phyloP scores from a whole-genome alignment of 768 basidiomycete species.

The Rhodotorula babjevae region DNA sequence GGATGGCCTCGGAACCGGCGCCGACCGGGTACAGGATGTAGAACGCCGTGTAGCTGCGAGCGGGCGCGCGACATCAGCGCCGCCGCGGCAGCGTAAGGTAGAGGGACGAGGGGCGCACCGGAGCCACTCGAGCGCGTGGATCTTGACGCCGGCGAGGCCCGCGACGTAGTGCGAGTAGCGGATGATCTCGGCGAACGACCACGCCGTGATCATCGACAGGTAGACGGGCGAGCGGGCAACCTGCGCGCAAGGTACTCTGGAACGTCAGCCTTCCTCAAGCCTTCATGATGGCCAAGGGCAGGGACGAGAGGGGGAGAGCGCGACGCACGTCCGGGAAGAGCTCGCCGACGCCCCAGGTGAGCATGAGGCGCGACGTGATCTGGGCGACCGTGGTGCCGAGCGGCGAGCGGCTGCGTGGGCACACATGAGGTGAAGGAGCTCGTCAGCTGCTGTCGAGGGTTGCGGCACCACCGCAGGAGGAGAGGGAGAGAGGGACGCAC shows the following conservation, averaged over 20 bases:
- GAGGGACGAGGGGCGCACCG: conserved; percentile 38
- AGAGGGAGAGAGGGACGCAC: conserved; percentile 67
- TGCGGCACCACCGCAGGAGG: conserved; percentile 67
- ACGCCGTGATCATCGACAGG: conserved; percentile 84
- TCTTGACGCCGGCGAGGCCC: conserved; percentile 58
- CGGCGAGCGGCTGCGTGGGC: conserved; percentile 69
- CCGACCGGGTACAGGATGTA: conserved; percentile 90
- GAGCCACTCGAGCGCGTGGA: conserved; percentile 47
- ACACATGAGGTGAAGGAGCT: conserved; percentile 46
- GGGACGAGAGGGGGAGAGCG: background rate
- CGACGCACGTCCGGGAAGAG: conserved; percentile 59
- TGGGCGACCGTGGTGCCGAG: conserved; percentile 73
- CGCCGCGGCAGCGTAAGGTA: no score
- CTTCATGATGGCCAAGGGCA: background rate
- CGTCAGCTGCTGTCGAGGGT: no score
- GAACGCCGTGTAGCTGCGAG: conserved; percentile 79
- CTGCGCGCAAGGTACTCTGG: conserved; percentile 33
- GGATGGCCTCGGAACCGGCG: conserved; percentile 80
- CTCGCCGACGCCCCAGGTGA: conserved; percentile 78
- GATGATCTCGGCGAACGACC: conserved; percentile 85
- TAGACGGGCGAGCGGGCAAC: conserved; percentile 70
- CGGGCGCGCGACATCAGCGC: conserved; percentile 44
- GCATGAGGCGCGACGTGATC: conserved; percentile 73
- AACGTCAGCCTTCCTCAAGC: background rate
- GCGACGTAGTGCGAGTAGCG: conserved; percentile 84